Percentiles rank a stretch among this genome's conserved stretches.
Conservation (phyloP, 1,284 basidiomycete species). For the Bondarzewia mesenterica region DNA sequence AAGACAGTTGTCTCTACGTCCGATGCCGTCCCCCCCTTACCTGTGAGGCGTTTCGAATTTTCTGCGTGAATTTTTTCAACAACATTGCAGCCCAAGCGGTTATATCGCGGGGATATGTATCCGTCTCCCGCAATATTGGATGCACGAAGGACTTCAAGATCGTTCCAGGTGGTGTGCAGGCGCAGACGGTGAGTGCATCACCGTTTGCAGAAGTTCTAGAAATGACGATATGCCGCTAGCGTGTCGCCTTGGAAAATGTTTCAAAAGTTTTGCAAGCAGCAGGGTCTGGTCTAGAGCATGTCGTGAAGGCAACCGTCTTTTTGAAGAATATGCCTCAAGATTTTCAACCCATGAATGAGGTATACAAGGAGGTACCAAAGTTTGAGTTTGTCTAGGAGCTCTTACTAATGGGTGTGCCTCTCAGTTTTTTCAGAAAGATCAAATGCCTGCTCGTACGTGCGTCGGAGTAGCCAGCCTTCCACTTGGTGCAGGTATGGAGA, state of each 20-base stretch:
- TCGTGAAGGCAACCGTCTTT: slow-evolving; percentile 59
- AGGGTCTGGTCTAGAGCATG: slow-evolving; percentile 47
- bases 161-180: slow-evolving; percentile 21
- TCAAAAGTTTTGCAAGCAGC: slow-evolving; percentile 48
- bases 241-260: slow-evolving; percentile 50
- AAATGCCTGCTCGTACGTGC: slow-evolving; percentile 40
- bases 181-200: slow-evolving; percentile 18
- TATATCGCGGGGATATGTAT: slow-evolving; percentile 24
- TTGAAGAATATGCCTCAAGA: slow-evolving; percentile 43
- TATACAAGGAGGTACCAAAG: slow-evolving; percentile 38
- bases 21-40: no score
- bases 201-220: not conserved
- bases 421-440: slow-evolving; percentile 43
- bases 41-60: no score
- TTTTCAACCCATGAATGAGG: slow-evolving; percentile 45
- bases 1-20: no score
- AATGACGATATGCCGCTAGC: slow-evolving; percentile 26
- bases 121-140: slow-evolving; percentile 25
- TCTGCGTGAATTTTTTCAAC: no score
- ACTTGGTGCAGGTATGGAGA: slow-evolving; percentile 53
- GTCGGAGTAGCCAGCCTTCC: slow-evolving; percentile 56
- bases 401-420: not conserved
- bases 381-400: not conserved
- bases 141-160: slow-evolving; percentile 21
- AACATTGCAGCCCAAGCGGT: slow-evolving; percentile 13